phyloP scores from a whole-genome alignment of 1,139 yeast species.

The Yamadazyma sp. region DNA sequence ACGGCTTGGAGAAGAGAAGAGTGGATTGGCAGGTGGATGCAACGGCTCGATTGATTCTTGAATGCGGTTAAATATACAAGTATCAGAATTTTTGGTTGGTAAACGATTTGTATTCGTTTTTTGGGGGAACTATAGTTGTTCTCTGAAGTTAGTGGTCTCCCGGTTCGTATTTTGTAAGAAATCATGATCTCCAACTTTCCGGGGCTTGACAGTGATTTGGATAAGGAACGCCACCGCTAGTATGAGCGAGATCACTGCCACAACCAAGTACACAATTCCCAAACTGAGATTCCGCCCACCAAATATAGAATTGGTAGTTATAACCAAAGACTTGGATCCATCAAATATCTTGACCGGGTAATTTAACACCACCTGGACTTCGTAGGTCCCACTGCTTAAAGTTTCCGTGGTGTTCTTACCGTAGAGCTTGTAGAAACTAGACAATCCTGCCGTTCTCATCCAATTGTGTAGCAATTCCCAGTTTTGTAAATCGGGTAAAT shows the following conservation, averaged over 20 bases:
- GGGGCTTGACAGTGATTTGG: conserved; percentile 49
- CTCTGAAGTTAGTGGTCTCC: conserved; percentile 23
- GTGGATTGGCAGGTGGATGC: too few species aligned
- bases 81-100: too few species aligned
- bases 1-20: too few species aligned
- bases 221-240: conserved; percentile 47
- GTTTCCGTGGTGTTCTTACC: conserved; percentile 53
- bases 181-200: conserved; percentile 47
- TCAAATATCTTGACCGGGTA: conserved; percentile 71
- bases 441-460: conserved; percentile 84
- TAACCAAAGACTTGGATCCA: conserved; percentile 66
- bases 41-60: too few species aligned
- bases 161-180: conserved; percentile 30
- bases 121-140: conserved; percentile 21
- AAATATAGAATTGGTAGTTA: conserved; percentile 65
- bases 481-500: conserved; percentile 63
- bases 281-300: conserved; percentile 72
- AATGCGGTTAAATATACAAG: too few species aligned
- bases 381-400: conserved; percentile 58
- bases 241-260: conserved; percentile 54
- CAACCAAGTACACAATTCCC: conserved; percentile 66
- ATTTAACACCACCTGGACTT: conserved; percentile 58
- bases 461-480: conserved; percentile 62
- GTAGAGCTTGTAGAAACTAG: conserved; percentile 66
- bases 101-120: too few species aligned